These are phyloP conservation scores for Pittosporum tobira DNA, from an alignment of 129 eudicot genomes.

Conservation along the genomic window DNA sequence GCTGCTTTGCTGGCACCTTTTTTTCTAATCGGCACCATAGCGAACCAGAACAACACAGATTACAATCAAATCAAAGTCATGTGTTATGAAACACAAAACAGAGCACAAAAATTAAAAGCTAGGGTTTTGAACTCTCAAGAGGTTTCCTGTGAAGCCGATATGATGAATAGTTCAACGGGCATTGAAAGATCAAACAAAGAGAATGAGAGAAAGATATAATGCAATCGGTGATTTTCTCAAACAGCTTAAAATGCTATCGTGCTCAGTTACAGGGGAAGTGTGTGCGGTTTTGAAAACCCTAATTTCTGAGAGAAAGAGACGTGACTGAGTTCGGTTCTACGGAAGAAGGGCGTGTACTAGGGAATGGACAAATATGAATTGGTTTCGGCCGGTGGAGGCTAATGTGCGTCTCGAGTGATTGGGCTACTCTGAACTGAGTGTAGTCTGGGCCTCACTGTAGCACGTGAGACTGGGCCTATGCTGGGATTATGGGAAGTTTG, in stretches of 20 bases:
- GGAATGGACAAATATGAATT: constrained; percentile 36
- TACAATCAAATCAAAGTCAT: constrained; percentile 21
- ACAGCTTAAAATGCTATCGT: too few species aligned
- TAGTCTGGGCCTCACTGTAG: constrained; percentile 1
- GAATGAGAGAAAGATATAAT: too few species aligned
- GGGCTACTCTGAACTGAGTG: constrained; percentile 8
- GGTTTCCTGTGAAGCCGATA: too few species aligned
- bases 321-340: constrained; percentile 10
- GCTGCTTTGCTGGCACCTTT: constrained; percentile 74
- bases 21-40: constrained; percentile 86
- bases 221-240: too few species aligned
- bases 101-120: too few species aligned
- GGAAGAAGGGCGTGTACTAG: constrained; percentile 10
- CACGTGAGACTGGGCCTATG: neutral
- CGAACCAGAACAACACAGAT: neutral
- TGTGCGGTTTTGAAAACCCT: constrained; percentile 7
- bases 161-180: too few species aligned
- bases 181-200: too few species aligned
- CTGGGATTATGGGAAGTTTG: too few species aligned
- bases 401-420: constrained; percentile 13
- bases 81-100: too few species aligned
- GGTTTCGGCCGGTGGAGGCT: constrained; percentile 13
- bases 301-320: constrained; percentile 8
- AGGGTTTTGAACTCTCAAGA: too few species aligned
- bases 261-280: too few species aligned